Evolutionary conservation across 257 asterid genomes (phyloP), one percentile per base, ranked within the genome.

Genomic region (Scutellaria galericulata): DNA sequence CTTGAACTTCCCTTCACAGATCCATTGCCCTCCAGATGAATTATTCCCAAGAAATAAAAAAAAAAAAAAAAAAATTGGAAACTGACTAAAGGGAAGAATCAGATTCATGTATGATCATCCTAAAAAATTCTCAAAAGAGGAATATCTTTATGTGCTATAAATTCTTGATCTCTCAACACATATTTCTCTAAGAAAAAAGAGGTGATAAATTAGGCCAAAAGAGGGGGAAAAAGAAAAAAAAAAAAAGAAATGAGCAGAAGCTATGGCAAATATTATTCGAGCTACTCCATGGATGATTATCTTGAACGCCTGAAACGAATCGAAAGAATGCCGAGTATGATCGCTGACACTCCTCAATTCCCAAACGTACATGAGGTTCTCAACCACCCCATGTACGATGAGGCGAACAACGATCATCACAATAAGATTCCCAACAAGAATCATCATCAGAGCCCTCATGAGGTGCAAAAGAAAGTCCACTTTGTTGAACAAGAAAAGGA

Each of bases 81-180:
- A 40, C 50, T 60, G 66, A 39, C 66, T 40, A 40, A 61, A 61
- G 66, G n/a, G 64, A 61, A 61, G 67, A 39, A 61, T 40, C 35
- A 61, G 67, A 61, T 61, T 61, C 67, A 61, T 40, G 7, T 11
- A 39, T 61, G 42, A 22, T 6, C 48, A 60, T 59, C 42, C 2
- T 6, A 14, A n/a, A 59, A 31, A 35, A n/a, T n/a, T 35, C 65
- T 35, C 14, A 2, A 59, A 59, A 13, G 27, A 24, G 66, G 48
- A 60, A n/a, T n/a, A 60, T 7, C 27, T 14, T 15, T 31, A 7
- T 15, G 67, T 4, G 20, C 67, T 61, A 61, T 61, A 61, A 39
- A 40, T 40, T n/a, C 67, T 9, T 61, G 13, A 7, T 14, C n/a
- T 40, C 51, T 37, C 31, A 39, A 37, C 14, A 37, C 15, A 59